Conservation (phyloP, 176 grass and related monocot species). For the Aegilops longissima region DNA sequence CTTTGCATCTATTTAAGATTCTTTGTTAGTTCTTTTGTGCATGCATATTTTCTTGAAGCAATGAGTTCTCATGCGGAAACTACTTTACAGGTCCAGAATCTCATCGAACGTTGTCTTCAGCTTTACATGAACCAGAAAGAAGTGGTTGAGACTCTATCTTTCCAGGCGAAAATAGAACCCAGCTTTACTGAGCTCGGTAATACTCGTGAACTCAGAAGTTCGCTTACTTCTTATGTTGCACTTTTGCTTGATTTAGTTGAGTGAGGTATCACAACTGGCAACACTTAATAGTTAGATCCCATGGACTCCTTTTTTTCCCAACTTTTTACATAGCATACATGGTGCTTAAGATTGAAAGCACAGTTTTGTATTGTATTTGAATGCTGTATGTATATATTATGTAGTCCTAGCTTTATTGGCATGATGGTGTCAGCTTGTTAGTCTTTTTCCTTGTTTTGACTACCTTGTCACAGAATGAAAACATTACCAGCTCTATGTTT, state of each 20-base stretch:
- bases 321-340: not conserved
- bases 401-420: not conserved
- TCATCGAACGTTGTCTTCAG: conserved; percentile 96
- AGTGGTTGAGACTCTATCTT: conserved; percentile 77
- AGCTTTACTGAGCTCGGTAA: conserved; percentile 99
- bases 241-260: not conserved
- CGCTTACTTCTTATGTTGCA: not conserved
- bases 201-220: conserved; percentile 8
- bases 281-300: not conserved
- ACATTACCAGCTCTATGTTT: not conserved
- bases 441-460: not conserved
- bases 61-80: conserved; percentile 19
- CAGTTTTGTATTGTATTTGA: not conserved
- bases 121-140: conserved; percentile 99
- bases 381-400: conserved; percentile 3
- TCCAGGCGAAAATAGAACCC: conserved; percentile 93
- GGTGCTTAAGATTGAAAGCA: not conserved
- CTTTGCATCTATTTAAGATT: not conserved
- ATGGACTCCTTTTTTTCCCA: not conserved
- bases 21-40: not conserved
- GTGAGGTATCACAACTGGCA: not conserved
- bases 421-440: not conserved
- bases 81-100: conserved; percentile 92
- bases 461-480: not conserved
- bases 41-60: conserved; percentile 12